phyloP scores from a whole-genome alignment of 2,329 filamentous ascomycete genomes.

The Juglanconis juglandina region DNA sequence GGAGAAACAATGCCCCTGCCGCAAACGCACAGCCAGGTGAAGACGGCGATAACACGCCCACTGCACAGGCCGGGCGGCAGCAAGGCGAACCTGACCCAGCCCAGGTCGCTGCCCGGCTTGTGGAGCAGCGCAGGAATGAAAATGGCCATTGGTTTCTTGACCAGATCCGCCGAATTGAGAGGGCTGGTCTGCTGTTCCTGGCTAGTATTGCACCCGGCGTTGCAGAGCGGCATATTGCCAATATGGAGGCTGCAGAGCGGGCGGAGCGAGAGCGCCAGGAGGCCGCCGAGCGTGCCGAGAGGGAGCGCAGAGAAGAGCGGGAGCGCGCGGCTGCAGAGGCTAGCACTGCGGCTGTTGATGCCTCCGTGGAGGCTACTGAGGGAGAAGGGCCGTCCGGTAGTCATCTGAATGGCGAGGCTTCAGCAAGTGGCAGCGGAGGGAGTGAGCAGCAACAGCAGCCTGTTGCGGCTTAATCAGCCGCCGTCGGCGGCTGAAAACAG shows the following conservation, averaged over 20 bases:
- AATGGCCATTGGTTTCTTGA: slow-evolving; percentile 49
- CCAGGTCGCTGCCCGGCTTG: slow-evolving; percentile 51
- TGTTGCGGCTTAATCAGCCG: neutral
- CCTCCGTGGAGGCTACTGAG: neutral
- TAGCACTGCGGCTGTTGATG: slow-evolving; percentile 21
- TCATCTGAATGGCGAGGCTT: neutral
- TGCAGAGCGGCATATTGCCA: slow-evolving; percentile 62
- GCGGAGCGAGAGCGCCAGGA: slow-evolving; percentile 43
- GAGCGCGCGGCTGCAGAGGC: slow-evolving; percentile 25
- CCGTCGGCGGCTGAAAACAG: no score
- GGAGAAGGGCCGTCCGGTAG: neutral
- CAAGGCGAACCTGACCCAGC: slow-evolving; percentile 41
- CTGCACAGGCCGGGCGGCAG: slow-evolving; percentile 25
- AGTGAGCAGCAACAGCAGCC: slow-evolving; percentile 13
- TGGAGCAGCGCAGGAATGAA: slow-evolving; percentile 42
- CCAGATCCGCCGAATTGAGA: slow-evolving; percentile 53
- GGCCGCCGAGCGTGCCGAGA: slow-evolving; percentile 37
- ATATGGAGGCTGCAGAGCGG: slow-evolving; percentile 50
- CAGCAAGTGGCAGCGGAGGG: neutral
- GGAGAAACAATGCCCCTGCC: slow-evolving; percentile 22
- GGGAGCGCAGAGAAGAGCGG: slow-evolving; percentile 31
- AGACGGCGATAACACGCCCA: slow-evolving; percentile 24
- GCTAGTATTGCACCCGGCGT: slow-evolving; percentile 65
- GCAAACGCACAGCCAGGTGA: slow-evolving; percentile 9
- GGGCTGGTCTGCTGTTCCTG: slow-evolving; percentile 59